A percentile compares a stretch with the other conserved stretches of the same genome.
Evolutionary conservation across 345 rosid genomes (phyloP).

Genomic region (Eucalyptus brandiana): DNA sequence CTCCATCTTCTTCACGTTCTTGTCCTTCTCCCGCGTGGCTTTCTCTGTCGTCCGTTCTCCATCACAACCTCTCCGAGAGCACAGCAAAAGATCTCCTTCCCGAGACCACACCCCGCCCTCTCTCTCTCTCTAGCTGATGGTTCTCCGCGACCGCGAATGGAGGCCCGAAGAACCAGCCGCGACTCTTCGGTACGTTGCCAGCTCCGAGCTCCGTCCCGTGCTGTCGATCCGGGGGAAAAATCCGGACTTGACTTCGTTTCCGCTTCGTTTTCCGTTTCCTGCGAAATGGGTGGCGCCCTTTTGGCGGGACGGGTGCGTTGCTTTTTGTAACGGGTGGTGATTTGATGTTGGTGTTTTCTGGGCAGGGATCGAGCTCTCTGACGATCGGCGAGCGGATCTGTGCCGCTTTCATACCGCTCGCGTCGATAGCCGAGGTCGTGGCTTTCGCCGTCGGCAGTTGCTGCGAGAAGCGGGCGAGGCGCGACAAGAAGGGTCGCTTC

Average conservation of each 20-base stretch:
- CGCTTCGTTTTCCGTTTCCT: not conserved
- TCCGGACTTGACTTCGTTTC: not conserved
- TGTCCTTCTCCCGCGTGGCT: not conserved
- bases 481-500: not conserved
- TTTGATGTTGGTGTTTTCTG: not conserved
- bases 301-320: not conserved
- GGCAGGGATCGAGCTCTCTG: conserved; percentile 45
- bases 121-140: not conserved
- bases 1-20: not conserved
- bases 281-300: not conserved
- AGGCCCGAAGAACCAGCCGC: not conserved
- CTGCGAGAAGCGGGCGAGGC: conserved; percentile 14
- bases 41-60: not conserved
- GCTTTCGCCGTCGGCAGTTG: conserved; percentile 20
- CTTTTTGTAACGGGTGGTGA: not conserved
- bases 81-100: no score
- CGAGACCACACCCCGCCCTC: not conserved
- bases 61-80: not conserved
- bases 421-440: conserved; percentile 34
- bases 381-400: conserved; percentile 63
- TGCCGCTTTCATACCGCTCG: conserved; percentile 37
- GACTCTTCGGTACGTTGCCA: not conserved
- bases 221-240: not conserved
- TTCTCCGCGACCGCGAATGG: not conserved
- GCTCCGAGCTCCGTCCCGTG: not conserved